phyloP scores from a whole-genome alignment of 192 early-diverging fungal species.

The Rhizophlyctis rosea region DNA sequence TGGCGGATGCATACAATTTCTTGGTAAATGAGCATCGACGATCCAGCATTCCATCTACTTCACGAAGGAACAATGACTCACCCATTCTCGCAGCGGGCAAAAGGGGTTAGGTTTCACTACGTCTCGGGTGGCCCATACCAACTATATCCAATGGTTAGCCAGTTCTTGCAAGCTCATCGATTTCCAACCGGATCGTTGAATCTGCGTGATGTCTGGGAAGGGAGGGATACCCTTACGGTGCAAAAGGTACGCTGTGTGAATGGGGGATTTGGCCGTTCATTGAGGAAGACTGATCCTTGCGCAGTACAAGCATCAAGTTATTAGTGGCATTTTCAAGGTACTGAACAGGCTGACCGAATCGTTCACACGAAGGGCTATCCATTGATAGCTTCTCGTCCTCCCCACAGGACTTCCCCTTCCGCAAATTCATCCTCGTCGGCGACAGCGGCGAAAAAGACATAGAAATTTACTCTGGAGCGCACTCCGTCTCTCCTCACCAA shows the following conservation, averaged over 20 bases:
- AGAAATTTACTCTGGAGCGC: constrained; percentile 74
- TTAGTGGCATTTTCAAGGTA: constrained; percentile 58
- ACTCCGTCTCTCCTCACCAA: constrained; percentile 55
- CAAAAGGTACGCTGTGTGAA: too few species aligned
- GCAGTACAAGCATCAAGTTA: constrained; percentile 48
- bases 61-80: too few species aligned
- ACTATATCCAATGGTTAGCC: constrained; percentile 63
- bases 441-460: constrained; percentile 89
- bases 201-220: constrained; percentile 51
- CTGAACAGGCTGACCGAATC: too few species aligned
- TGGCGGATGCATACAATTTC: constrained; percentile 69
- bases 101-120: constrained; percentile 74
- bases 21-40: constrained; percentile 49
- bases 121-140: constrained; percentile 85
- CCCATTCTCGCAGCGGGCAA: constrained; percentile 18
- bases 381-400: too few species aligned
- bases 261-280: too few species aligned
- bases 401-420: constrained; percentile 66
- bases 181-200: constrained; percentile 78
- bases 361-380: too few species aligned
- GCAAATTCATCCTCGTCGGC: constrained; percentile 86
- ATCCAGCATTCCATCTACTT: too few species aligned
- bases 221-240: constrained; percentile 13
- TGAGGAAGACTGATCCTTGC: too few species aligned
- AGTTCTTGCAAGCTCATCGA: constrained; percentile 61